A percentile compares a stretch with the other conserved stretches of the same genome.
Conservation (phyloP, 495 filamentous ascomycete genomes). For the Penicillium nucicola region DNA sequence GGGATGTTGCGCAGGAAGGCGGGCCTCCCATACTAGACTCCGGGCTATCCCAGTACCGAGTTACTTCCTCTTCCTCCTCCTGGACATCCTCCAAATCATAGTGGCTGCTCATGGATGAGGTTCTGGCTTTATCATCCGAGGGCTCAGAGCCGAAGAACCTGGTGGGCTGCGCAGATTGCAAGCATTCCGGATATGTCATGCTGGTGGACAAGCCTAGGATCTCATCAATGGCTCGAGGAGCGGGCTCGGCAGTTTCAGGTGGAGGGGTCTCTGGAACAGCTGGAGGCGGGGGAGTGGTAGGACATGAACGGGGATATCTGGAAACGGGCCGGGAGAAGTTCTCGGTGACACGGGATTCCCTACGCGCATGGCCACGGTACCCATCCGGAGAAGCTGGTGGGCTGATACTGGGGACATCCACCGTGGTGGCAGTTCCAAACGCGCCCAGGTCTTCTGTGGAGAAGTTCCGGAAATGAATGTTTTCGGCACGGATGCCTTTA, state of each 20-base stretch:
- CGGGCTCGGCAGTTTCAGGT: slow-evolving; percentile 35
- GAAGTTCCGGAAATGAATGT: slow-evolving; percentile 62
- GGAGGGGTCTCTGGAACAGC: slow-evolving; percentile 30
- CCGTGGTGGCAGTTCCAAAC: slow-evolving; percentile 20
- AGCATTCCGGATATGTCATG: slow-evolving; percentile 32
- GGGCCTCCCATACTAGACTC: slow-evolving; percentile 15
- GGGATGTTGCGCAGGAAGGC: slow-evolving; percentile 18
- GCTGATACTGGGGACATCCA: slow-evolving; percentile 21
- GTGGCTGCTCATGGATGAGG: slow-evolving; percentile 40
- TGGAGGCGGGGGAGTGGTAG: slow-evolving; percentile 29
- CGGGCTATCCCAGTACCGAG: slow-evolving; percentile 31
- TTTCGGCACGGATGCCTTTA: slow-evolving; percentile 60
- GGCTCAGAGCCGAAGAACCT: slow-evolving; percentile 26
- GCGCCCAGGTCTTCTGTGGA: slow-evolving; percentile 50
- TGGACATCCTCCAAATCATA: slow-evolving; percentile 64
- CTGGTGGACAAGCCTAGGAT: slow-evolving; percentile 33
- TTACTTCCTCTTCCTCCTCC: slow-evolving; percentile 60
- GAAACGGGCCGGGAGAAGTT: slow-evolving; percentile 51
- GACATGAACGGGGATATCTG: slow-evolving; percentile 28
- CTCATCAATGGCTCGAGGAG: slow-evolving; percentile 43
- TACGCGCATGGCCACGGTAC: slow-evolving; percentile 17
- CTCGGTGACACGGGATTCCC: slow-evolving; percentile 39
- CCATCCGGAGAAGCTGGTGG: slow-evolving; percentile 22
- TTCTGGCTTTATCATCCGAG: slow-evolving; percentile 47
- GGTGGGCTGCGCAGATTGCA: slow-evolving; percentile 22